Evolutionary conservation across 2,329 filamentous ascomycete species (phyloP).

Genomic region (Colletotrichum truncatum): DNA sequence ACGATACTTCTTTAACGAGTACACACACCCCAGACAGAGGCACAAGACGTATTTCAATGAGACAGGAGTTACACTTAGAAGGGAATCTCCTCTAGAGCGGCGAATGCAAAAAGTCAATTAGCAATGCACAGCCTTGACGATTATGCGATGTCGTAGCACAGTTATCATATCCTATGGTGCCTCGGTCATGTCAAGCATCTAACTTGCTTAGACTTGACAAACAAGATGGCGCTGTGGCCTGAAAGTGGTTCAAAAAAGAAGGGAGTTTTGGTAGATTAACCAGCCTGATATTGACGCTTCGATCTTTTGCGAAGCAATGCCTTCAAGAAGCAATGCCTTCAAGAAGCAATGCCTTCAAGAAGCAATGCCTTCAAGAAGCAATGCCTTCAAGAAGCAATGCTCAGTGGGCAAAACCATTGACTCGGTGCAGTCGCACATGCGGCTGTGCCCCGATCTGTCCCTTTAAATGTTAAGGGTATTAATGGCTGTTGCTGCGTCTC

Average conservation of each 20-base stretch:
- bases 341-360: no score
- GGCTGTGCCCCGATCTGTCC: slow-evolving; percentile 1
- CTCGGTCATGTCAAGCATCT: no score
- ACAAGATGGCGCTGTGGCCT: no score
- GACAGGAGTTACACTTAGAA: slow-evolving; percentile 25
- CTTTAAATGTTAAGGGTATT: neutral
- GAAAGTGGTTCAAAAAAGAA: no score
- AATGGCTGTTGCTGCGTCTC: no score
- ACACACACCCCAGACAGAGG: slow-evolving; percentile 20
- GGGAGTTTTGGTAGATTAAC: no score
- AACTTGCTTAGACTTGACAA: no score
- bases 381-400: neutral
- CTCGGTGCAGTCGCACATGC: slow-evolving; percentile 6
- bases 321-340: no score
- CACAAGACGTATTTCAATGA: slow-evolving; percentile 13
- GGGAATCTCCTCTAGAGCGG: slow-evolving; percentile 6
- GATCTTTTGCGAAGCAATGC: no score
- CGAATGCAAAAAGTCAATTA: slow-evolving; percentile 23
- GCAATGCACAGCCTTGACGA: neutral
- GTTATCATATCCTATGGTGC: no score
- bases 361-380: no score
- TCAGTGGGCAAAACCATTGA: neutral
- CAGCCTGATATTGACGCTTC: no score
- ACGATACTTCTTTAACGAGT: slow-evolving; percentile 29
- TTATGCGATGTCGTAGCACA: neutral